These are phyloP conservation scores for Rhizophora mangle DNA, from an alignment of 345 rosid species.

Conservation along the genomic window DNA sequence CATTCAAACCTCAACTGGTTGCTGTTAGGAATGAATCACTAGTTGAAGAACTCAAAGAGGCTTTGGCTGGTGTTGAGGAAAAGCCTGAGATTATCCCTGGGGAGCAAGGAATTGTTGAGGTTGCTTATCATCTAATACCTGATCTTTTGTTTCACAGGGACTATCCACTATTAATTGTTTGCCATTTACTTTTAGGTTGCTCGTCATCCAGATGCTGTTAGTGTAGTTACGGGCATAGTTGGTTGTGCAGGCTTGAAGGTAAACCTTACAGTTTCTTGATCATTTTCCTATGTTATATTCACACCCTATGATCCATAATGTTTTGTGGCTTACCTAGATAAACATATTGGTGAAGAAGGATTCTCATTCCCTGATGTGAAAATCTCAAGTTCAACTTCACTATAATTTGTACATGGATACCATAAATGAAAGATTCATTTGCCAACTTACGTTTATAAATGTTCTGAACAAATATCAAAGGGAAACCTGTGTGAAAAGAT, in stretches of 20 bases:
- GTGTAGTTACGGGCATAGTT: constrained; percentile 90
- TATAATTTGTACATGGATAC: background rate
- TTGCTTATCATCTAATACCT: constrained; percentile 21
- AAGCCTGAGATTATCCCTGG: constrained; percentile 96
- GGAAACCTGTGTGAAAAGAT: too few species aligned
- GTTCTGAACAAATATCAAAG: too few species aligned
- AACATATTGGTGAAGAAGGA: background rate
- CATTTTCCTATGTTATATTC: background rate
- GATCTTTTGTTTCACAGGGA: constrained; percentile 11
- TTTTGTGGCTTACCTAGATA: background rate
- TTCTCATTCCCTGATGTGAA: background rate
- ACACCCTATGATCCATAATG: background rate
- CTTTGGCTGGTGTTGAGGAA: constrained; percentile 67
- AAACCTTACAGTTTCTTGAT: background rate
- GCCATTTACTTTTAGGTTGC: constrained; percentile 60
- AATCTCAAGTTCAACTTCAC: background rate
- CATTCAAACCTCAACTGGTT: constrained; percentile 82
- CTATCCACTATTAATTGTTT: constrained; percentile 14
- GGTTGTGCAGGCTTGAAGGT: constrained; percentile 98
- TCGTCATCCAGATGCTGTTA: constrained; percentile 86
- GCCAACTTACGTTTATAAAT: too few species aligned
- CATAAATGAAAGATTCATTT: too few species aligned
- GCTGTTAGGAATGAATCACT: constrained; percentile 76
- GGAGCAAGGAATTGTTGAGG: constrained; percentile 90
- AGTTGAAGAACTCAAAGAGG: constrained; percentile 71